Base-by-base conservation (phyloP, 192 early-diverging fungal species). In the Obelidium mucronatum region DNA sequence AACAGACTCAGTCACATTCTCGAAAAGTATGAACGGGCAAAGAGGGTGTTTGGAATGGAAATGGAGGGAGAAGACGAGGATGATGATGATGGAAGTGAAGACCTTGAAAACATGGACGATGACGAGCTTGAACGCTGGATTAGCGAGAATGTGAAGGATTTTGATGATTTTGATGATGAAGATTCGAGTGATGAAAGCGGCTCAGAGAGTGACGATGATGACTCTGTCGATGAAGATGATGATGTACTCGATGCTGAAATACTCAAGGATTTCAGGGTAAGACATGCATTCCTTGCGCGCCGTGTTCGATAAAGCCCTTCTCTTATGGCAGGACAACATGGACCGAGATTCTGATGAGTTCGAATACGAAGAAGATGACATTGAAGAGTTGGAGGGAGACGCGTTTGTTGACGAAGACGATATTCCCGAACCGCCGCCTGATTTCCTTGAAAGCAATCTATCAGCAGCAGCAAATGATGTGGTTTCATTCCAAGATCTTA, bases 231-330 rank as follows among this genome's bases (percentile, higher is more conserved):
- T 39, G 44, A 31, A 5, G 74, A 70, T 56, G 42, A 56, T 13
- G 75, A 74, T 13, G 74, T 74, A 34, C 33, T 60, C 37, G 81
- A 83, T 17, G 34, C 63, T 34, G 76, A 81, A 28, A 36, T 34
- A 26, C 53, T 28, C 19, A 2, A 2, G 17, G 70, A 72, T 28
- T 72, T 56, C 30, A 62, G 66, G 55, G 62, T 51, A 60, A 67
- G 54, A n/a, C n/a, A n/a, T n/a, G n/a, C 39, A 33, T 30, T 42
- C 67, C 42, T 1, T n/a, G 19, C 37, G n/a, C 11, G 5, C 30
- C 19, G 33, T 40, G 0, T 11, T 39, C 26, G 24, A 34, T n/a
- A n/a, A n/a, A n/a, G n/a, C n/a, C n/a, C n/a, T n/a, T n/a, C n/a
- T n/a, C 33, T 8, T 40, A 33, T 34, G 36, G 26, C 11, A 64